phyloP scores from a whole-genome alignment of 1,284 basidiomycete genomes.

The Moesziomyces aphidis region DNA sequence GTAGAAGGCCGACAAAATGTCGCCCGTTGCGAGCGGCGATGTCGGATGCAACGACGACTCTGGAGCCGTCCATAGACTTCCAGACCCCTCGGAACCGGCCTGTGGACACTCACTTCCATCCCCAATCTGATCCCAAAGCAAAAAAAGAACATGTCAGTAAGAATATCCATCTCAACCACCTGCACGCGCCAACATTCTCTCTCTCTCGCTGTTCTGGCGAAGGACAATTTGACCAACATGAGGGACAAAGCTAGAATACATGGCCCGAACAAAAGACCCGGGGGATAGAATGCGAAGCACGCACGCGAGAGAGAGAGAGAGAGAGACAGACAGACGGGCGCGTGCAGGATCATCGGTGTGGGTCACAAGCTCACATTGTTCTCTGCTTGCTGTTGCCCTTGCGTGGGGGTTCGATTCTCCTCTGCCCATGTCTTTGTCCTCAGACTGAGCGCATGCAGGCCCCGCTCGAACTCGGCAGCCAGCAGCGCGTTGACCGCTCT shows the following conservation, averaged over 20 bases:
- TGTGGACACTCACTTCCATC: background rate
- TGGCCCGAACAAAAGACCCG: background rate
- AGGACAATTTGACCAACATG: background rate
- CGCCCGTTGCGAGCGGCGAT: conserved; percentile 13
- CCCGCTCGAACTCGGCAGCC: conserved; percentile 56
- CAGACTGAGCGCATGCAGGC: conserved; percentile 63
- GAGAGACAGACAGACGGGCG: background rate
- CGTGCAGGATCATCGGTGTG: background rate
- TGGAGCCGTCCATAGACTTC: conserved; percentile 33
- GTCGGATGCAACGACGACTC: conserved; percentile 31
- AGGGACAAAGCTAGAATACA: background rate
- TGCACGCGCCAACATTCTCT: background rate
- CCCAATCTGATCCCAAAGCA: background rate
- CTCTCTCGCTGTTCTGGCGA: background rate
- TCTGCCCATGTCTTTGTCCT: conserved; percentile 63
- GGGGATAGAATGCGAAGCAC: background rate
- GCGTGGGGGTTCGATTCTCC: conserved; percentile 20
- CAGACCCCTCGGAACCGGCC: too few species aligned
- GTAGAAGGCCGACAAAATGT: conserved; percentile 29
- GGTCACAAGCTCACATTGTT: conserved; percentile 32
- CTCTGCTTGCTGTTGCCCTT: background rate
- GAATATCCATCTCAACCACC: background rate
- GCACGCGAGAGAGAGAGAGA: background rate
- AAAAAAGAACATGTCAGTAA: background rate
- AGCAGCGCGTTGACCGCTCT: conserved; percentile 61